These are phyloP conservation scores for Suillus sp. DNA, from an alignment of 768 basidiomycete species.

Conservation along the genomic window DNA sequence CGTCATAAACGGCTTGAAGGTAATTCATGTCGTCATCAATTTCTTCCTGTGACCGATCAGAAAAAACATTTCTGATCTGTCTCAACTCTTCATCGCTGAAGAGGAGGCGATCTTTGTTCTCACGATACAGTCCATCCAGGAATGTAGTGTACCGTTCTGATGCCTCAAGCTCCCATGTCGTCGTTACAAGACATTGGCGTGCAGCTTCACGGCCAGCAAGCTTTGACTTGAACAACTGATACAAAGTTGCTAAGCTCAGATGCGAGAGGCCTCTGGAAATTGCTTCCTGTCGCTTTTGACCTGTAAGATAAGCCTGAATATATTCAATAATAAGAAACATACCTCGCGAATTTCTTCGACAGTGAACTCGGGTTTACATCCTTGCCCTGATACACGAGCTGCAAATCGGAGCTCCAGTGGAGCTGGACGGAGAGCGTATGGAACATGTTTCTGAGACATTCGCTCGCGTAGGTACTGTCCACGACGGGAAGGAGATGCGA, in stretches of 20 bases:
- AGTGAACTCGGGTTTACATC: neutral
- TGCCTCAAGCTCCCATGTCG: too few species aligned
- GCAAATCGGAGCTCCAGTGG: constrained; percentile 1
- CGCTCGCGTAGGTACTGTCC: neutral
- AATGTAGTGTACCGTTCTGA: too few species aligned
- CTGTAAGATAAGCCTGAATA: too few species aligned
- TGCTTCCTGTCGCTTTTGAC: neutral
- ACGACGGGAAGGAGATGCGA: neutral
- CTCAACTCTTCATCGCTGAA: too few species aligned
- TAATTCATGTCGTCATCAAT: neutral
- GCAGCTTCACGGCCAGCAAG: neutral
- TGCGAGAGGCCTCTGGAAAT: neutral
- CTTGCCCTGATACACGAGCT: neutral
- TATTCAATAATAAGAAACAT: neutral
- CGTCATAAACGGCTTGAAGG: neutral
- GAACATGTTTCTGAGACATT: neutral
- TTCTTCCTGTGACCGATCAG: neutral
- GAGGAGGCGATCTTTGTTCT: too few species aligned
- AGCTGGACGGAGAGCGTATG: neutral
- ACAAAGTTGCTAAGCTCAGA: neutral
- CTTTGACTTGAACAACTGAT: neutral
- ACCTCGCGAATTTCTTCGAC: neutral
- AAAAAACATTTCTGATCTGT: too few species aligned
- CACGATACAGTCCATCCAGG: too few species aligned
- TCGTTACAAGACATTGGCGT: neutral